Percentiles rank a stretch among this genome's conserved stretches.
Evolutionary conservation across 768 basidiomycete species (phyloP).

Genomic region (Termitomyces heimii): DNA sequence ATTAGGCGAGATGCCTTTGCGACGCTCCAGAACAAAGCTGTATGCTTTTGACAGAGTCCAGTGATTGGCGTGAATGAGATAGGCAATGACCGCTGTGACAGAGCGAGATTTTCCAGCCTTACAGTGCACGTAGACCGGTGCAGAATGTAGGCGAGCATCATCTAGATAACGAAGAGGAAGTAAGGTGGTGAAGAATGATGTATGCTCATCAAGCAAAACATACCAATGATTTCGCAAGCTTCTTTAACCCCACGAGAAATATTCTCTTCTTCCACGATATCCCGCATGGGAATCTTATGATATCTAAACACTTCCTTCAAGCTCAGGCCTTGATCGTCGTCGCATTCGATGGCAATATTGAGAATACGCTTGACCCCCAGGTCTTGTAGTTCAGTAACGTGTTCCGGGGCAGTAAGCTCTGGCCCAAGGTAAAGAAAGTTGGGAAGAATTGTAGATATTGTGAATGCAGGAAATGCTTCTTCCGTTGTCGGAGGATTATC

Average conservation of each 20-base stretch:
- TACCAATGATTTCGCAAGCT: slow-evolving; percentile 84
- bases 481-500: slow-evolving; percentile 56
- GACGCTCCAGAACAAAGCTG: slow-evolving; percentile 83
- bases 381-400: slow-evolving; percentile 66
- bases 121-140: slow-evolving; percentile 93
- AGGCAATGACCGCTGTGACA: slow-evolving; percentile 95
- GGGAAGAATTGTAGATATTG: slow-evolving; percentile 88
- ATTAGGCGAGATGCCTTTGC: slow-evolving; percentile 94
- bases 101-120: slow-evolving; percentile 94
- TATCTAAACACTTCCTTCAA: slow-evolving; percentile 73
- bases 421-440: slow-evolving; percentile 90
- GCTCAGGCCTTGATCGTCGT: slow-evolving; percentile 70
- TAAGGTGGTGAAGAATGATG: background rate
- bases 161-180: slow-evolving; percentile 40
- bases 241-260: slow-evolving; percentile 77
- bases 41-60: slow-evolving; percentile 94
- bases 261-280: slow-evolving; percentile 92
- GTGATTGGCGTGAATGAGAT: slow-evolving; percentile 95
- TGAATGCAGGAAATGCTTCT: slow-evolving; percentile 60
- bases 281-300: slow-evolving; percentile 85
- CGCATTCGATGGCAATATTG: slow-evolving; percentile 90
- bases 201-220: slow-evolving; percentile 21
- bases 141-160: slow-evolving; percentile 84
- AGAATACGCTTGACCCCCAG: slow-evolving; percentile 84
- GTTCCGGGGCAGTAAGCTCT: slow-evolving; percentile 68